Base-by-base conservation (phyloP, 2,329 filamentous ascomycete genomes). In the Fusarium algeriense region DNA sequence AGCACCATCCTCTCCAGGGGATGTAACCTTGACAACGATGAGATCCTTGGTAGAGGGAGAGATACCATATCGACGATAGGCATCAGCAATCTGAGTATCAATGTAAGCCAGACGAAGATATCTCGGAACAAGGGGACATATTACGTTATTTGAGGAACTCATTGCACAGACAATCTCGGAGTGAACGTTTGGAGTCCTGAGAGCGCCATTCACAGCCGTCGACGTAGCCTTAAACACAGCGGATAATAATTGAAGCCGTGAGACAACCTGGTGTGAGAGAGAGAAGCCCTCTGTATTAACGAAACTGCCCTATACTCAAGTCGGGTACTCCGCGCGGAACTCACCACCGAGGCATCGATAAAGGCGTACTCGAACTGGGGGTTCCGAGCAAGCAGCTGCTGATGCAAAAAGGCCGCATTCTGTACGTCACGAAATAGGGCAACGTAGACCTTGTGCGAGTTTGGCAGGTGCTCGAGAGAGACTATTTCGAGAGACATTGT, bases 321-420 rank as follows among this genome's bases (percentile, higher is more conserved):
- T 64, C 71, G 71, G 60, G 58, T 60, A 48, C 52, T 49, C 67
- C 60, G 57, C 35, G 53, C 50, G 58, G 55, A 69, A 82, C 86
- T 67, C 85, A 95, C 91, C 80, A 93, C 89, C 48, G 89, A 90
- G 23, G 94, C 94, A 82, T 99, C 95, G 49, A 99, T 88, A 73
- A 99, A 92, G 37, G 95, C 94, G 85, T 98, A 98, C 81, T 98
- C 94, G 76, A 95, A 98, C 12, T 91, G 91, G 14, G 89, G 78
- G 78, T 98, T 97, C 56, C 93, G 92, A 9, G 89, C 87, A n/a
- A 98, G 85, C 8, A 99, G 89, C 82, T 98, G 95, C 74, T 91
- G 86, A 56, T 94, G 91, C 45, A 99, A 85, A 77, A 92, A 94
- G 2, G 88, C 82, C 14, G 94, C 88, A 80, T 99, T 99, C 68